Base-by-base conservation (phyloP, 2,329 filamentous ascomycete species). In the Aspergillus felis region DNA sequence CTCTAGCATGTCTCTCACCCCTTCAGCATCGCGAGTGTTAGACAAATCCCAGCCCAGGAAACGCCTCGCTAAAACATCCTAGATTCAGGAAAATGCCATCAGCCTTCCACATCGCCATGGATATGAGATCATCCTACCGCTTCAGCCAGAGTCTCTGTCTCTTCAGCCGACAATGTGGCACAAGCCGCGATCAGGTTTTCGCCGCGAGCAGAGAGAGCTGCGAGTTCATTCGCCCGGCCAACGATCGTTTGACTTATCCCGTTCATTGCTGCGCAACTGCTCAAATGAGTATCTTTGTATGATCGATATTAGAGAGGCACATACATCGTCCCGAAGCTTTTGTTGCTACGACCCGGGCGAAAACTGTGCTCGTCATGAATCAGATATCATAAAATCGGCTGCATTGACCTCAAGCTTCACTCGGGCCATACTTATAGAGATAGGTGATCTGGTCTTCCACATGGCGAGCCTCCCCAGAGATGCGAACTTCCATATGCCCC, bases 251-350 rank as follows among this genome's bases (percentile, higher is more conserved):
- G 68, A 29, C 91, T 87, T 14, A 99, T 86, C 1, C 92, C 92
- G 66, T 96, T 97, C 72, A 96, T 84, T 3, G 87, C 86, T 28
- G 94, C 94, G 69, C 94, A 97, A 54, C 81, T 84, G 58, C 50
- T 28, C 27, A 8, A 47, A 6, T 9, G 17, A 17, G 12, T 8
- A 27, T 12, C 17, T 25, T 25, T 25, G 24, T 25, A 25, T 25
- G 24, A 25, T 25, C 24, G 24, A 25, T 25, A 25, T 25, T 25
- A 25, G 24, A 28, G 44, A 47, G 20, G 14, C 14, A 61, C 72
- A 56, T 71, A 83, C 73, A 84, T 83, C 28, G 87, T 90, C 0
- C 94, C 94, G 67, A 96, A 95, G 68, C 92, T 97, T 14, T 89
- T 88, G 7, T 79, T 85, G 64, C 87, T 93, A 56, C 87, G 82